These are phyloP conservation scores for Physcia stellaris DNA, from an alignment of 495 filamentous ascomycete species.

Conservation along the genomic window DNA sequence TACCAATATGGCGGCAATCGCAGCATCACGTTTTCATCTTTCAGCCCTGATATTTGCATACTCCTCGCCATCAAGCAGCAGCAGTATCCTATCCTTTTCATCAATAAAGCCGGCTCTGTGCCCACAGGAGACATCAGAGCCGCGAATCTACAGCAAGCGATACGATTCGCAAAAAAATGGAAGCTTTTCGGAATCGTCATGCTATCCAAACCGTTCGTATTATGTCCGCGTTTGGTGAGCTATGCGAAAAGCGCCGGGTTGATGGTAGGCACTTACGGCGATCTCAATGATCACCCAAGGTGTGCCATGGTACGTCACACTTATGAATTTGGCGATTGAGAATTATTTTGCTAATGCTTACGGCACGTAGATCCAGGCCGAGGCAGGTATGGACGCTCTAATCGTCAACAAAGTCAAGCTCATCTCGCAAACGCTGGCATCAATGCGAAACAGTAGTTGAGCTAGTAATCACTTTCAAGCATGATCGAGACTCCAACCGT, in stretches of 20 bases:
- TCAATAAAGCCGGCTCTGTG: slow-evolving; percentile 22
- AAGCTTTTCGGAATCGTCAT: slow-evolving; percentile 23
- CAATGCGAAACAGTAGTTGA: too few species aligned
- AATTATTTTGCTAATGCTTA: neutral
- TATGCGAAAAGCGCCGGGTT: slow-evolving; percentile 19
- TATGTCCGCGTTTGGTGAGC: slow-evolving; percentile 22
- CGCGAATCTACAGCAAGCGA: slow-evolving; percentile 23
- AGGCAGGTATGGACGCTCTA: slow-evolving; percentile 17
- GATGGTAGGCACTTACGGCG: slow-evolving; percentile 20
- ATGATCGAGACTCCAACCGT: too few species aligned
- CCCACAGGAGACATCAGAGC: slow-evolving; percentile 15
- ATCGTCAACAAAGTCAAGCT: slow-evolving; percentile 14
- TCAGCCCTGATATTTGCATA: slow-evolving; percentile 32
- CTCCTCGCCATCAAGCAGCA: slow-evolving; percentile 25
- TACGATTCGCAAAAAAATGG: slow-evolving; percentile 27
- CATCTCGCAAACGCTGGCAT: slow-evolving; percentile 10
- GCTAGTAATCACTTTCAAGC: too few species aligned
- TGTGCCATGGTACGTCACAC: slow-evolving; percentile 13
- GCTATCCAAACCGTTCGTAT: slow-evolving; percentile 21
- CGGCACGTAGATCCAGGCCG: slow-evolving; percentile 12
- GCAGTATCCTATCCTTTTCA: slow-evolving; percentile 27
- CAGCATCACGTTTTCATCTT: slow-evolving; percentile 27
- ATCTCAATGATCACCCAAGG: slow-evolving; percentile 21
- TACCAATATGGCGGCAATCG: slow-evolving; percentile 13
- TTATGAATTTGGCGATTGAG: neutral